These are phyloP conservation scores for Fusarium denticulatum DNA, from an alignment of 2,329 filamentous ascomycete genomes.

Conservation along the genomic window DNA sequence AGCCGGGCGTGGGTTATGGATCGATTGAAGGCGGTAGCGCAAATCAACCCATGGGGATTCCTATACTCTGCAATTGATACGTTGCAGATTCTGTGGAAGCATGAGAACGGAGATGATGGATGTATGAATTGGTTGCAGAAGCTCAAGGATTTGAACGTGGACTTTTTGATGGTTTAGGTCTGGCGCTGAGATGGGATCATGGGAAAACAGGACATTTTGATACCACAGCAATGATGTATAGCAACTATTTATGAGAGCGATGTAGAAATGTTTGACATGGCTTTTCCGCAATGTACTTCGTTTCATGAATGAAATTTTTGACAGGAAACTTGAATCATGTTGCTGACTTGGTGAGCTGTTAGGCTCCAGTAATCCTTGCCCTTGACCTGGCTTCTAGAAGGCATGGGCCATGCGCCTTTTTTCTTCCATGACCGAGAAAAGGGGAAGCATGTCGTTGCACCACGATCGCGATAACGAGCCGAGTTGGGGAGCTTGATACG, in stretches of 20 bases:
- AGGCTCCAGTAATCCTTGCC: slow-evolving; percentile 1
- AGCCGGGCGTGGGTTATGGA: slow-evolving; percentile 60
- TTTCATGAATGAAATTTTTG: background rate
- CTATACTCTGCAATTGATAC: slow-evolving; percentile 57
- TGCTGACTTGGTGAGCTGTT: background rate
- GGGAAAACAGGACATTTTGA: slow-evolving; percentile 32
- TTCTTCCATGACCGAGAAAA: background rate
- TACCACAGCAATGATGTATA: slow-evolving; percentile 22
- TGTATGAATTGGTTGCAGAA: slow-evolving; percentile 54
- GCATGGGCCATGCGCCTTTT: slow-evolving; percentile 31
- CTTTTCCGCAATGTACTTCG: background rate
- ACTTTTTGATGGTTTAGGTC: slow-evolving; percentile 46
- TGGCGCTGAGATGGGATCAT: slow-evolving; percentile 25
- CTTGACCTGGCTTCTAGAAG: slow-evolving; percentile 2
- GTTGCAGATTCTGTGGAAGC: slow-evolving; percentile 55
- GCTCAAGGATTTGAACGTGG: slow-evolving; percentile 53
- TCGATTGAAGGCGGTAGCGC: slow-evolving; percentile 52
- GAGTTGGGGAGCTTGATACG: too few species aligned
- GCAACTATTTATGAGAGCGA: slow-evolving; percentile 4
- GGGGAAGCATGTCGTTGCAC: background rate
- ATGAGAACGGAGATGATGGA: slow-evolving; percentile 44
- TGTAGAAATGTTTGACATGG: background rate
- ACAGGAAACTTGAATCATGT: background rate
- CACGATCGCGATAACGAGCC: background rate
- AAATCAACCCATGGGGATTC: slow-evolving; percentile 59